phyloP scores from a whole-genome alignment of 352 stramenopile genomes.

The Phytopythium montanum region DNA sequence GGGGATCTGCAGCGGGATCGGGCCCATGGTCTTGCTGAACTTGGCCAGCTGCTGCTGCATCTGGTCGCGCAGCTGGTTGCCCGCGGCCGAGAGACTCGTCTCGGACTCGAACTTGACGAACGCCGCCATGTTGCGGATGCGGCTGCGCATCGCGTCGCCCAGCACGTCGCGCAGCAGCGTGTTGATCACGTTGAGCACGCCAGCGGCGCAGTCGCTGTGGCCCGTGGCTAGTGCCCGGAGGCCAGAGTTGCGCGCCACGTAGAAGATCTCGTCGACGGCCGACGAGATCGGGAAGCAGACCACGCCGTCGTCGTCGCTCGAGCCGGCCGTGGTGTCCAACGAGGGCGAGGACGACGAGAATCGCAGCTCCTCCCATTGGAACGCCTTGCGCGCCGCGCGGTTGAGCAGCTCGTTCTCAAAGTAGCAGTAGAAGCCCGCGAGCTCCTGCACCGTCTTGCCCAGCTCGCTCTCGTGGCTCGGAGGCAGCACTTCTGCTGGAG shows the following conservation, averaged over 20 bases:
- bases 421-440: slow-evolving; percentile 84
- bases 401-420: slow-evolving; percentile 82
- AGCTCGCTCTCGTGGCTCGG: slow-evolving; percentile 69
- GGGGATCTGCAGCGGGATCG: slow-evolving; percentile 19
- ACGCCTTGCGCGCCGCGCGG: slow-evolving; percentile 74
- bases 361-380: slow-evolving; percentile 82
- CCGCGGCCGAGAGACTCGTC: slow-evolving; percentile 46
- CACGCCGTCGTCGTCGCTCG: slow-evolving; percentile 20
- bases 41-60: slow-evolving; percentile 86
- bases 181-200: slow-evolving; percentile 86
- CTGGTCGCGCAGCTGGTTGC: slow-evolving; percentile 78
- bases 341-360: slow-evolving; percentile 34
- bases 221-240: slow-evolving; percentile 78
- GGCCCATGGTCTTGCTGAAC: slow-evolving; percentile 77
- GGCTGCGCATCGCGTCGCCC: slow-evolving; percentile 72
- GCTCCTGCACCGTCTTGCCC: slow-evolving; percentile 76
- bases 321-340: slow-evolving; percentile 4
- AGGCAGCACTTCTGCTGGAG: slow-evolving; percentile 29
- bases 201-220: slow-evolving; percentile 75
- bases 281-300: slow-evolving; percentile 77
- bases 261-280: slow-evolving; percentile 86
- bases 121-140: slow-evolving; percentile 69
- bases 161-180: slow-evolving; percentile 75
- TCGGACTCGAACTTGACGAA: slow-evolving; percentile 57
- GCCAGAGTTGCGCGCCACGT: slow-evolving; percentile 78